These are phyloP conservation scores for Pythium folliculosum DNA, from an alignment of 352 stramenopile species.

Conservation along the genomic window DNA sequence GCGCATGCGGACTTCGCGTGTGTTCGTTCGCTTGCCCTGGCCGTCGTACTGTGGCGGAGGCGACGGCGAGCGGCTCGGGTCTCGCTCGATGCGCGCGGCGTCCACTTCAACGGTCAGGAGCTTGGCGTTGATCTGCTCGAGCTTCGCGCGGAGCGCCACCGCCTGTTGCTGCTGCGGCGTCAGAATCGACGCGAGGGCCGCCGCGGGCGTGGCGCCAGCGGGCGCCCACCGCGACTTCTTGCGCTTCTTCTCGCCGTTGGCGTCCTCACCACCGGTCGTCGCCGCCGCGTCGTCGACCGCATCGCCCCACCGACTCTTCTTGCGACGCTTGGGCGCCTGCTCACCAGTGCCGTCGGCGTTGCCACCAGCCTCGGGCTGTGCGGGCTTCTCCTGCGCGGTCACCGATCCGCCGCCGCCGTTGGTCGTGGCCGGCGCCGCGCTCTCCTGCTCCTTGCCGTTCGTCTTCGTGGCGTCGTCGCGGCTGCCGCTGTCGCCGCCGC, in stretches of 20 bases:
- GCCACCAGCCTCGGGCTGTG: not conserved
- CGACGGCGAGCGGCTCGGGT: constrained; percentile 91
- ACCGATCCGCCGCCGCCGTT: not conserved
- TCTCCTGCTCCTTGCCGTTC: not conserved
- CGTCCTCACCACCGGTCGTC: constrained; percentile 16
- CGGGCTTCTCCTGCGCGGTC: not conserved
- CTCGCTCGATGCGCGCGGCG: constrained; percentile 75
- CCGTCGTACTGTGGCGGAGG: constrained; percentile 95
- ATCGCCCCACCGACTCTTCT: constrained; percentile 88
- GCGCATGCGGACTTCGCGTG: constrained; percentile 94
- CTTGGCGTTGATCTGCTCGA: constrained; percentile 76
- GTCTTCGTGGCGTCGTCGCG: constrained; percentile 3
- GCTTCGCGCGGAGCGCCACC: constrained; percentile 63
- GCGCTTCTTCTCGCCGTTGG: constrained; percentile 50
- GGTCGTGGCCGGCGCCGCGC: not conserved
- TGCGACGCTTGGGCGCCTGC: constrained; percentile 55
- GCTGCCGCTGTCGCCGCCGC: constrained; percentile 32
- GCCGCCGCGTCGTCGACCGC: constrained; percentile 39
- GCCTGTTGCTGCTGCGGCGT: constrained; percentile 75
- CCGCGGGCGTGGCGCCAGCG: constrained; percentile 40
- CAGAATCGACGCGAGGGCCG: constrained; percentile 36
- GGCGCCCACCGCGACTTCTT: constrained; percentile 87
- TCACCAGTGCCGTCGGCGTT: constrained; percentile 4
- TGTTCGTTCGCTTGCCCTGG: constrained; percentile 97
- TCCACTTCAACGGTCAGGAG: constrained; percentile 82